Percentiles rank a stretch among this genome's conserved stretches.
Conservation (phyloP, 164 flowering plant species). For the Aristolochia contorta region DNA sequence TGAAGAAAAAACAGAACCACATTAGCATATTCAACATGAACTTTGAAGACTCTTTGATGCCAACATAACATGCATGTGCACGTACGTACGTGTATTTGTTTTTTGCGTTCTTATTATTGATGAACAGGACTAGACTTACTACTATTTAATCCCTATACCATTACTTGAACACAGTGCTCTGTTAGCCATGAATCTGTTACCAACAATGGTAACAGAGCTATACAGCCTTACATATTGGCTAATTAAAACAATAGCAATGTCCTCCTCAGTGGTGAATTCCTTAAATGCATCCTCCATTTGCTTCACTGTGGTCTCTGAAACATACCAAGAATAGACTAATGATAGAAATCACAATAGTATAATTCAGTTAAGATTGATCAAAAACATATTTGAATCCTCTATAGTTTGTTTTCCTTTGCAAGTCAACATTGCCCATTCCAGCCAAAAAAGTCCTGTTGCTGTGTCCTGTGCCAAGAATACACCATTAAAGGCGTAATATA, state of each 20-base stretch:
- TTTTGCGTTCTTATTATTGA: no score
- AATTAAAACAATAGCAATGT: conserved; percentile 80
- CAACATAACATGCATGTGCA: no score
- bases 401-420: conserved; percentile 95
- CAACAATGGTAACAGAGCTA: neutral
- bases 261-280: conserved; percentile 88
- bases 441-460: conserved; percentile 84
- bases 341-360: no score
- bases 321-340: neutral
- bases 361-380: no score
- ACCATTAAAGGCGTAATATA: neutral
- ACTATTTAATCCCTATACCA: no score
- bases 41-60: no score
- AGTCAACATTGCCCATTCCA: conserved; percentile 94
- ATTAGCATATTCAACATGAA: no score
- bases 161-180: no score
- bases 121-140: no score
- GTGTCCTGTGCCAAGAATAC: conserved; percentile 51
- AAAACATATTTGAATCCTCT: conserved; percentile 80
- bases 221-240: conserved; percentile 85
- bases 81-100: no score
- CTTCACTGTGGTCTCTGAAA: conserved; percentile 81
- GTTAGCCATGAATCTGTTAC: no score
- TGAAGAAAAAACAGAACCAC: no score
- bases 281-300: conserved; percentile 94